Evolutionary conservation across 148 eudicot species (phyloP), one percentile per base, ranked within the genome.

Genomic region (Camellia japonica): DNA sequence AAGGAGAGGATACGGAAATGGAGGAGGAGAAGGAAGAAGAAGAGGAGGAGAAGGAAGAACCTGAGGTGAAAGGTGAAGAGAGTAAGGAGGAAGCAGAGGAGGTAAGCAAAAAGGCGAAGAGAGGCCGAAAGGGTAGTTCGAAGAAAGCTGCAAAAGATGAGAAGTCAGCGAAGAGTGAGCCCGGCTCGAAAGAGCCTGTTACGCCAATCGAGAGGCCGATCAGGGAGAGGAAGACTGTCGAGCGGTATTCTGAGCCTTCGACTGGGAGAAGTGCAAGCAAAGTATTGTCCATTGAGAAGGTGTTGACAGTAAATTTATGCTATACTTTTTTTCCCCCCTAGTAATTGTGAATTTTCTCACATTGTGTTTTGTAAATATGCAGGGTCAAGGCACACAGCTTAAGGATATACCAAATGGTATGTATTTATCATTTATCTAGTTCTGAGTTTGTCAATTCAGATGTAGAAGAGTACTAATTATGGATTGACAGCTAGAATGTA

Each of bases 391-490:
- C 7, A 91, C 92, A 9, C 85, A 71, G 83, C 96, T 95, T 16
- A 95, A 89, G 86, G 98, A 95, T 14, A 95, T 95, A 79, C 97
- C 97, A 19, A 95, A 95, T 83, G 97, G 98, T 94, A 87, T 68
- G 87, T 19, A 42, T 74, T 15, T 6, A 0, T 18, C 14, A 68
- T 2, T 13, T 5, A 13, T 13, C 5, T 62, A 75, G 2, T 1
- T 1, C 14, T 15, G 15, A 14, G 46, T 59, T 74, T 42, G 1
- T 74, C 18, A 15, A 42, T 3, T 55, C 0, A 8, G 47, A n/a
- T 42, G 14, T 68, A 55, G 49, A 38, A 55, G 12, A 51, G 38
- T 46, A 23, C 11, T 12, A 20, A 30, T 18, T 58, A 38, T 71
- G 8, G 44, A 44, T 73, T 42, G 61, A 58, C 12, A 3, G 12